Base-by-base conservation (phyloP, 139 green algal species). In the Bryopsis sp. region DNA sequence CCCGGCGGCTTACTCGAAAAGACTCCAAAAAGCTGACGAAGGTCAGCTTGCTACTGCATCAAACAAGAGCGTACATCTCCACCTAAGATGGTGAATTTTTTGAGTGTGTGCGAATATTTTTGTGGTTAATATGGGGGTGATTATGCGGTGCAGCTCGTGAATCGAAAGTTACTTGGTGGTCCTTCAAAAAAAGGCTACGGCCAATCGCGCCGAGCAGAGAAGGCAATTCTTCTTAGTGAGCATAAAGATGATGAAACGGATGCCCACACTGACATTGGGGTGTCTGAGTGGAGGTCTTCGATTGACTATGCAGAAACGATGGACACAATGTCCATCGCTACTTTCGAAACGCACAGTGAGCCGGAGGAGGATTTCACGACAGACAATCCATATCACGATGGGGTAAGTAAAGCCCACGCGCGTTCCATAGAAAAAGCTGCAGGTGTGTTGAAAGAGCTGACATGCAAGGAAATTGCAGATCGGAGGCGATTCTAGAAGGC, bases 1-100 rank as follows among this genome's bases (percentile, higher is more conserved):
- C 71, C 2, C 39, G 34, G 47, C n/a, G 15, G 54, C 58, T 76
- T n/a, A 54, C 15, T 19, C 32, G 35, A 15, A 31, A 0, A 15
- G 46, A 65, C 11, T 67, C 47, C 3, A 39, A 33, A 7, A 43
- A 43, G 4, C 70, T 76, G 31, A 26, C 32, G 8, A 29, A n/a
- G 2, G 57, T 64, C n/a, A 34, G 57, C n/a, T n/a, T n/a, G n/a
- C n/a, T n/a, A n/a, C n/a, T n/a, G n/a, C n/a, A n/a, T n/a, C n/a
- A n/a, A n/a, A n/a, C n/a, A n/a, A n/a, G n/a, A n/a, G n/a, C n/a
- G n/a, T n/a, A n/a, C n/a, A n/a, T n/a, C n/a, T n/a, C n/a, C n/a
- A n/a, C n/a, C n/a, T n/a, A n/a, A n/a, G n/a, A n/a, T n/a, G n/a
- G n/a, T n/a, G n/a, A n/a, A n/a, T n/a, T n/a, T n/a, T n/a, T n/a